Conservation (phyloP, 805 yeast genomes). For the Jamesozyma spencerorum region DNA sequence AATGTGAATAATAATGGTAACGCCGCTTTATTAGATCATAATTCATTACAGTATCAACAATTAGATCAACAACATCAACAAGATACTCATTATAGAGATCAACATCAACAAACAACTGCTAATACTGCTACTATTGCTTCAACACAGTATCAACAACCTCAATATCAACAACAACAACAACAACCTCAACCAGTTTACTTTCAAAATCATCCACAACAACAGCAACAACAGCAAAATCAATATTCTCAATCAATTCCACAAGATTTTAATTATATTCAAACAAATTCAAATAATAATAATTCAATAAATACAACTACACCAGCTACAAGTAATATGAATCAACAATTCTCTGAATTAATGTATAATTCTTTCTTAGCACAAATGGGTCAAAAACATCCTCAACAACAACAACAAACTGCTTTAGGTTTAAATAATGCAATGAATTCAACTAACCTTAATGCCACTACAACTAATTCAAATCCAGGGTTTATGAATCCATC, state of each 20-base stretch:
- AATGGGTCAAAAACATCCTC: slow-evolving; percentile 24
- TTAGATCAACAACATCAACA: slow-evolving; percentile 14
- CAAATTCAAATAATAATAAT: slow-evolving; percentile 2
- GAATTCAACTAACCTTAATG: slow-evolving; percentile 5
- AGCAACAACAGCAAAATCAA: slow-evolving; percentile 7
- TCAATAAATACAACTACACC: not conserved
- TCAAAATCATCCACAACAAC: slow-evolving; percentile 4
- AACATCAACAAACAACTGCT: not conserved
- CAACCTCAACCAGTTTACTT: slow-evolving; percentile 7
- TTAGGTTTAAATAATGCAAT: slow-evolving; percentile 3
- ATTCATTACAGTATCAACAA: slow-evolving; percentile 20
- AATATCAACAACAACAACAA: slow-evolving; percentile 7
- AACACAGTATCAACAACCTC: slow-evolving; percentile 10
- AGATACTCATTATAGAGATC: slow-evolving; percentile 7
- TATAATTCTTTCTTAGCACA: slow-evolving; percentile 28
- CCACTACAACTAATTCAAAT: slow-evolving; percentile 10
- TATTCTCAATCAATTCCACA: slow-evolving; percentile 11
- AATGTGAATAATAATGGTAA: not conserved
- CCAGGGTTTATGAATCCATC: slow-evolving; percentile 17
- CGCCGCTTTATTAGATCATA: slow-evolving; percentile 4
- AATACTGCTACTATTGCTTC: slow-evolving; percentile 9
- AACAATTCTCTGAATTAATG: slow-evolving; percentile 28
- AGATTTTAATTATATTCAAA: slow-evolving; percentile 14
- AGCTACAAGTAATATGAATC: slow-evolving; percentile 9
- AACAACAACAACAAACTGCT: slow-evolving; percentile 3